Evolutionary conservation across 257 asterid genomes (phyloP), one percentile per base, ranked within the genome.

Genomic region (Echites panduratus): DNA sequence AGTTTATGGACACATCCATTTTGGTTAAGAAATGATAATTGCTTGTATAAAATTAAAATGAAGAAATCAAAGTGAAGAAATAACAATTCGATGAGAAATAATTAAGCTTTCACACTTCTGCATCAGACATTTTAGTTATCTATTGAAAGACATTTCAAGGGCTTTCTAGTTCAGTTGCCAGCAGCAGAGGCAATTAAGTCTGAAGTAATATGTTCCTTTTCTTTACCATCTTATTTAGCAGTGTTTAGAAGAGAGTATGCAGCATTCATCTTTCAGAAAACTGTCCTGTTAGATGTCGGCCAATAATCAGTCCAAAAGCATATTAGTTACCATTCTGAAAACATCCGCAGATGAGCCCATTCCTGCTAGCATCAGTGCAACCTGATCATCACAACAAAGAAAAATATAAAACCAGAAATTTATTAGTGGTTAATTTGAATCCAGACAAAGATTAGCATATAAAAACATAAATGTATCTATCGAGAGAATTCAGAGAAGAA

Each of bases 331-430:
- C 94, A 82, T 87, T 79, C 98, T 91, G 73, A 95, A 95, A 68
- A 95, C 96, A 79, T 95, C 98, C 54, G 82, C 71, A 19, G 91
- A 77, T 70, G 91, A 70, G 24, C 99, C 98, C 98, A 95, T 95
- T 75, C 99, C 99, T 5, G 99, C 83, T 45, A 95, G 91, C 98
- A 95, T 95, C 81, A 95, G 73, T 1, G 94, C 99, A 9, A 95
- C 99, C 99, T 95, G 82, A 71, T 70, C 70, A 75, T 73, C 79
- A 82, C n/a, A 49, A 32, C 62, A 20, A 62, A 48, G 68, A 70
- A 66, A 43, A 64, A 71, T 45, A 75, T 47, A 73, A 41, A 17
- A 29, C 29, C 73, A 74, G 22, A 52, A 13, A 20, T 11, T 49
- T 47, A 8, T 26, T 22, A 38, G 6, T 32, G 8, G n/a, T 10